Conservation (phyloP, 2,329 filamentous ascomycete genomes). For the Hymenoscyphus repandus region DNA sequence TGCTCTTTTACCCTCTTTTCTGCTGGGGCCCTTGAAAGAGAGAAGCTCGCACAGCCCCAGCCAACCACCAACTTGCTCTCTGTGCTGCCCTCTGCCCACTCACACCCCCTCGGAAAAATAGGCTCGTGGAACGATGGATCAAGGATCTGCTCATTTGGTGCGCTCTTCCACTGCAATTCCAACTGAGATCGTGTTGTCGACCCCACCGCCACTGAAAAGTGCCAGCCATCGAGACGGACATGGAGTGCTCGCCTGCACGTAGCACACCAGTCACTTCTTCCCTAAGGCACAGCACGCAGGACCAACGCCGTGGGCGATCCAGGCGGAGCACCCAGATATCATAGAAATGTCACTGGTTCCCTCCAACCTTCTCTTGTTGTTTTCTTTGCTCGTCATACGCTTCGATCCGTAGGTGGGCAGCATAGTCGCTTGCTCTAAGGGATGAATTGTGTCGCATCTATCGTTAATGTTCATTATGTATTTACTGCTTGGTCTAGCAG, state of each 20-base stretch:
- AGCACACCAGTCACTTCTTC: neutral
- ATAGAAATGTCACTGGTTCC: constrained; percentile 5
- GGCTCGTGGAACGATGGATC: too few species aligned
- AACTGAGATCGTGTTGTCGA: neutral
- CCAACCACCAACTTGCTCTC: too few species aligned
- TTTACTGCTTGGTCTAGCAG: constrained; percentile 3
- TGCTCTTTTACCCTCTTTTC: too few species aligned
- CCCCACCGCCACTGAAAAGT: neutral
- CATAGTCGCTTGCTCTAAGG: neutral
- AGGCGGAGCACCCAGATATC: neutral
- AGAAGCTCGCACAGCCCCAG: too few species aligned
- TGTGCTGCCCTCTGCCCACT: too few species aligned
- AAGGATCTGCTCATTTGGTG: too few species aligned
- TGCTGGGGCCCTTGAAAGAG: too few species aligned
- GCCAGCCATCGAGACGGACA: neutral
- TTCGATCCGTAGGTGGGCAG: neutral
- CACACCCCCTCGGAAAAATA: too few species aligned
- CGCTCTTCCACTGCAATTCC: neutral
- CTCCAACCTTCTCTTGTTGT: neutral
- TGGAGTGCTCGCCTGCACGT: neutral
- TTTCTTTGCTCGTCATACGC: constrained; percentile 5
- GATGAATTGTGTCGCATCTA: constrained; percentile 5
- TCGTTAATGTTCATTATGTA: constrained; percentile 4
- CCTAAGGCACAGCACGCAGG: neutral
- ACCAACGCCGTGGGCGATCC: neutral